Base-by-base conservation (phyloP, 768 basidiomycete genomes). In the Fomitopsis serialis region DNA sequence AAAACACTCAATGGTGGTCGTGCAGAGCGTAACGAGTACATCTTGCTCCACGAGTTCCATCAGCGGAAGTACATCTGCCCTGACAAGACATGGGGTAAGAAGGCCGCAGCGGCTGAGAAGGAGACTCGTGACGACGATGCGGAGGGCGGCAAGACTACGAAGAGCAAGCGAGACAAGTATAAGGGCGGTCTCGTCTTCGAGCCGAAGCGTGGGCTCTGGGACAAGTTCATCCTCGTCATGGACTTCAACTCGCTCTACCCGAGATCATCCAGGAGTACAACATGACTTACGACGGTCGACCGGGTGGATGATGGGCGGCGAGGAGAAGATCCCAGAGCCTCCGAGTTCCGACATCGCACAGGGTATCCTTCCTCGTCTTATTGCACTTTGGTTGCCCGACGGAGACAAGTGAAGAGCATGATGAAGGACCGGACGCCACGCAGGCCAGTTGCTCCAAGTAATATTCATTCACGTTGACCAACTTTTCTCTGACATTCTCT, bases 211-310 rank as follows among this genome's bases (percentile, higher is more conserved):
- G 92, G 95, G 11, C 74, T 99, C 37, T 98, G 92, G 91, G 97
- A 98, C 74, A 95, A 86, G 62, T 97, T 78, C 66, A 89, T 98
- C 69, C 79, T 99, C 17, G 97, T 99, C 70, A 99, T 99, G 97
- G 97, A 99, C 69, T 99, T 98, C 84, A 99, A 99, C 71, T 97
- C 94, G 56, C 77, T 99, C 52, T 99, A 99, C 67, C 97, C 97
- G 6, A 94, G 91, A 99, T 99, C 74, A 99, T 99, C 45, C 97
- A 98, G 65, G 97, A 99, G 75, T 99, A 91, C 66, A 98, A 99
- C 67, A 98, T 99, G 60, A 97, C 98, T 98, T 63, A 98, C 97
- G 10, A 99, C 97, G 0, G 86, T 98, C 19, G 89, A 92, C 43
- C 79, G 80, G 51, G 74, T 78, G 8, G 82, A 82, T 23, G 74